Evolutionary conservation across 164 flowering plant genomes (phyloP), one percentile per base, ranked within the genome.

Genomic region (Aristolochia contorta): DNA sequence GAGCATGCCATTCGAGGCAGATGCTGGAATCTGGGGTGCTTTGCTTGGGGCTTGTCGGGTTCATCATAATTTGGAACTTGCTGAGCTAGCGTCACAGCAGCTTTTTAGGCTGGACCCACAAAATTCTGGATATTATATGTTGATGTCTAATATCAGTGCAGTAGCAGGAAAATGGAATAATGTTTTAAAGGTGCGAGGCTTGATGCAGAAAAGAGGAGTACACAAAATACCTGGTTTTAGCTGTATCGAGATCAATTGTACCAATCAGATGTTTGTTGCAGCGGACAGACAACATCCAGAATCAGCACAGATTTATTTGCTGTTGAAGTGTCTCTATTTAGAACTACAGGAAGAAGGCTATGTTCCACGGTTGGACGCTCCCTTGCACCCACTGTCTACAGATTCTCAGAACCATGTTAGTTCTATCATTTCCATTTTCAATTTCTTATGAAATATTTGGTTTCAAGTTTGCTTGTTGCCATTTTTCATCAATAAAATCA

Each of bases 21-120:
- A 89, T 78, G 83, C 83, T 16, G 95, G 89, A 55, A 73, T 84
- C 32, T 91, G 98, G 98, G 93, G 89, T n/a, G 81, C 96, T 21
- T 61, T 91, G 65, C 80, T 92, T 46, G 98, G 93, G 30, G 95
- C 98, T 43, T 85, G 85, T 53, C 66, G 82, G 60, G 67, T 82
- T 16, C 85, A 87, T 71, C 82, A 84, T 22, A 74, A 89, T 64
- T 80, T 82, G 37, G 89, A 85, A 62, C 77, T 85, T 41, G 93
- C 93, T 45, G 82, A 84, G 71, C 56, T 80, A 52, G 94, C 92
- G 62, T 78, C 90, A 23, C 68, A 63, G 33, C 71, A 78, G 68
- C 77, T 88, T 15, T 72, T 88, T 58, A 72, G 78, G 12, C 49
- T 88, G 73, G 96, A 91, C 60, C 91, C 90, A 45, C 64, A 71